Conservation (phyloP, 1,284 basidiomycete species). For the Fomitopsis betulina region DNA sequence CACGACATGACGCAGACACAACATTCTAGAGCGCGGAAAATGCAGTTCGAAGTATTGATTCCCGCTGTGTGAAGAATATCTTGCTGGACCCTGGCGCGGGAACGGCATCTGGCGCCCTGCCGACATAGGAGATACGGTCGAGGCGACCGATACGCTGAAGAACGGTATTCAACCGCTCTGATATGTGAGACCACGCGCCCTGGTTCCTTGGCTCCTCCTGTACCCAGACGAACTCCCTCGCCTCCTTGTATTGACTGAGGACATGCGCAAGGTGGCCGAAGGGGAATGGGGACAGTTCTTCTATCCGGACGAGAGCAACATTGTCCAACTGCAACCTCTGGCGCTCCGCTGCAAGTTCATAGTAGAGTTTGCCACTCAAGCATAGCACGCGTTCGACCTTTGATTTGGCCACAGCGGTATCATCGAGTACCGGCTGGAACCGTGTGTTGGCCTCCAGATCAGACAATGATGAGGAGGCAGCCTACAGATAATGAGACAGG, state of each 20-base stretch:
- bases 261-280: conserved; percentile 47
- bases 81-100: conserved; percentile 77
- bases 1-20: neutral
- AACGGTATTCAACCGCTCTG: conserved; percentile 49
- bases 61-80: conserved; percentile 65
- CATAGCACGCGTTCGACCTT: conserved; percentile 55
- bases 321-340: conserved; percentile 39
- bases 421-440: conserved; percentile 73
- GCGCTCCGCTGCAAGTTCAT: conserved; percentile 75
- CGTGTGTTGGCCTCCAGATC: conserved; percentile 60
- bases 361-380: conserved; percentile 82
- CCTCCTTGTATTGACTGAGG: conserved; percentile 42
- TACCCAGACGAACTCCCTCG: conserved; percentile 58
- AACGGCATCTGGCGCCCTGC: conserved; percentile 67
- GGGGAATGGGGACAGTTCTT: conserved; percentile 86
- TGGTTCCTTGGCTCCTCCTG: conserved; percentile 90
- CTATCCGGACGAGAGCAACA: conserved; percentile 72
- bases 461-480: conserved; percentile 63
- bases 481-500: conserved; percentile 37
- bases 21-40: conserved; percentile 33
- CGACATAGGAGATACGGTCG: conserved; percentile 47
- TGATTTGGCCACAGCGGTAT: conserved; percentile 36
- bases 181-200: conserved; percentile 72
- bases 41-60: conserved; percentile 49
- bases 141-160: conserved; percentile 34